Base-by-base conservation (phyloP, 768 basidiomycete genomes). In the Myochromella boudieri region DNA sequence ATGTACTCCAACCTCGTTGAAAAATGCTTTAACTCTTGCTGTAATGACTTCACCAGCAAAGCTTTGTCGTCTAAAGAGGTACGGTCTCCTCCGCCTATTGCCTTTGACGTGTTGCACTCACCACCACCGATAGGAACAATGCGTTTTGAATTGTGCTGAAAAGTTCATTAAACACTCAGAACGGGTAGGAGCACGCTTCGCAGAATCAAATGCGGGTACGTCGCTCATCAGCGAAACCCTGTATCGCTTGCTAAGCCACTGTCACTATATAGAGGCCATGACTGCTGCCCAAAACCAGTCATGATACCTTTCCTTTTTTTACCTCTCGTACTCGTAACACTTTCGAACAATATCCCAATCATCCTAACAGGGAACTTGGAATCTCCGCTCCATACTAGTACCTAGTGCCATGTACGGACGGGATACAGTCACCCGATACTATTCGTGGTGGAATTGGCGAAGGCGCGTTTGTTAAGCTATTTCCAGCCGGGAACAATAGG, bases 121-220 rank as follows among this genome's bases (percentile, higher is more conserved):
- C 22, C 42, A 39, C 45, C 20, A 15, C 41, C 48, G 45, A 17
- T 60, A 98, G 94, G 88, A 89, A 59, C 79, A 82, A 55, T 99
- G 95, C 64, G 82, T 95, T 37, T 75, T 82, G 67, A 92, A 95
- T 71, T 99, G 95, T 72, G 80, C 93, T 17, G 95, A 97, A 75
- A 99, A 98, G 69, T 97, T 97, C 74, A 71, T 98, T 61, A 97
- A 97, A 65, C 92, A 97, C 64, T 93, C 93, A 9, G 94, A 97
- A 64, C 78, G 94, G 41, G 87, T 95, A 12, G 92, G 92, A 4
- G 85, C 91, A 22, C 80, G 94, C 37, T 97, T 95, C 62, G 91
- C 92, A 36, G 94, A 95, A 63, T 70, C 87, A 52, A 95, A 93
- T 59, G 91, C 91, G 44, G 94, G 94, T 93, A 54, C 49, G 88